Evolutionary conservation across 202 grass and related monocot genomes (phyloP), one percentile per base, ranked within the genome.

Genomic region (Carex arenaria): DNA sequence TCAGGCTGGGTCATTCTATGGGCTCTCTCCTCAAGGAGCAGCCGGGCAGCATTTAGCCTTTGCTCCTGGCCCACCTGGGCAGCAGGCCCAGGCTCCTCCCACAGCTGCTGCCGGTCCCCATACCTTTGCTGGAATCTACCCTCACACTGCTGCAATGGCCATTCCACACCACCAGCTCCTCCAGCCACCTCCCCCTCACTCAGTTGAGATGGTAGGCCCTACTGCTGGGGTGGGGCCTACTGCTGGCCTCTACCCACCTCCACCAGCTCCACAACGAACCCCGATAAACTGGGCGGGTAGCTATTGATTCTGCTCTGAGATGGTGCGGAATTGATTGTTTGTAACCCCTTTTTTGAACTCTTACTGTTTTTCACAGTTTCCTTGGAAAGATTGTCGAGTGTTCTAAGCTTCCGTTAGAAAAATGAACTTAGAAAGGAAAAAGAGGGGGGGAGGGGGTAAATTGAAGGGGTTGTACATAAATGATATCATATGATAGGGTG

Each of bases 211-310:
- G 87, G 73, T 90, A 3, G 88, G 88, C 23, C 67, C 85, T 65
- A 85, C 90, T 70, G 68, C 86, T 86, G 88, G 87, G 87, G 78
- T 64, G 59, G 78, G 59, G 23, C 61, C 80, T 40, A 82, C 61
- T 7, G 43, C 47, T 8, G 69, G 64, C 49, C 63, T 82, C 19
- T 82, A 82, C 31, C 80, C 64, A 0, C 61, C 78, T 15, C 93
- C 89, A 81, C 90, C 91, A 85, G 90, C 90, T 62, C 85, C 87
- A 23, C 94, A 94, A 80, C 85, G 82, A 61, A 85, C 83, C 66
- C 94, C 91, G 45, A 90, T 94, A 40, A 94, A 83, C 72, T 94
- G 94, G 92, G 81, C 61, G 22, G 86, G 66, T 89, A 92, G 85
- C 87, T 94, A 92, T 92, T 97, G 87, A 97, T 64, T 32, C 75